Evolutionary conservation across 108 stramenopile genomes (phyloP), one percentile per base, ranked within the genome.

Genomic region (Nitzschia sp.): DNA sequence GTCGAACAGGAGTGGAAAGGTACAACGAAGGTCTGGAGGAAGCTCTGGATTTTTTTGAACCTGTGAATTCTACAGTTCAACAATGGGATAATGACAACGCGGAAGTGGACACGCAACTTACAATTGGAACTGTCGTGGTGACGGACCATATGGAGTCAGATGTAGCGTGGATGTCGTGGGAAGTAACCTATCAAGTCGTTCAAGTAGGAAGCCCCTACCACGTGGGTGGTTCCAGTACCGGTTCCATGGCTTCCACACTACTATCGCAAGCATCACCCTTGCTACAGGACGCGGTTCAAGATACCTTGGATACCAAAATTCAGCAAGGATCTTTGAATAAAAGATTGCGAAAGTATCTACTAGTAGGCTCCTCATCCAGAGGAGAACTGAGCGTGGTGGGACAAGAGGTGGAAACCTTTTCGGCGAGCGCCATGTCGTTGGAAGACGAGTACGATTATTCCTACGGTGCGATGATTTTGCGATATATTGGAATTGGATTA

Each of bases 161-260:
- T 41, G 38, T 41, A 6, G 13, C 6, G 6, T 50, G 48, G 48
- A 19, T 50, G 19, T 4, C 9, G 13, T 50, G 9, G 17, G 19
- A 50, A 50, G 48, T 50, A 4, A 50, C 48, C 16, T 50, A 50
- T 50, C 48, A 50, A 21, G 48, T 50, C 4, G 48, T 50, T 8
- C 48, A 50, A 22, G 17, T 21, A n/a, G 9, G 17, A 4, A 50
- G 48, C 19, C 17, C 38, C 38, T 41, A 41, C 38, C n/a, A n/a
- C n/a, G n/a, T n/a, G n/a, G n/a, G n/a, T n/a, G n/a, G n/a, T n/a
- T n/a, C n/a, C n/a, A n/a, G n/a, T n/a, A n/a, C n/a, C n/a, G n/a
- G n/a, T n/a, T n/a, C n/a, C n/a, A n/a, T n/a, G n/a, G n/a, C n/a
- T n/a, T n/a, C n/a, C n/a, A n/a, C n/a, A n/a, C n/a, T n/a, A n/a